Evolutionary conservation across 768 basidiomycete genomes (phyloP).

Genomic region (Arthromyces matolae): DNA sequence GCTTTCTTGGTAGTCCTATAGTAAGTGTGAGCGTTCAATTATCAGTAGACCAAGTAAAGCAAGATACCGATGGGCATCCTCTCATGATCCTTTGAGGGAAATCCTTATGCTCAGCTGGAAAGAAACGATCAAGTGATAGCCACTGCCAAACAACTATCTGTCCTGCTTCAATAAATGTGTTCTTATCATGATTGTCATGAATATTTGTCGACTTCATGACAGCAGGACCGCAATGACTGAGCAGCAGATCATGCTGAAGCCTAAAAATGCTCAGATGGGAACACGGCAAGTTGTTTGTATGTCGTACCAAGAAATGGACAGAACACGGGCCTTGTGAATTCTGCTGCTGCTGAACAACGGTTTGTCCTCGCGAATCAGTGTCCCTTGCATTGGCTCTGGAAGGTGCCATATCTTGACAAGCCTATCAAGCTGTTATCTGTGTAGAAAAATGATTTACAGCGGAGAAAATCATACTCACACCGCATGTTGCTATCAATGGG

Average conservation of each 20-base stretch:
- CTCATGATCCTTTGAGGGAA: slow-evolving; percentile 37
- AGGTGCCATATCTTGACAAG: slow-evolving; percentile 74
- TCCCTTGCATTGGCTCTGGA: slow-evolving; percentile 32
- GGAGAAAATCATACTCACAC: slow-evolving; percentile 42
- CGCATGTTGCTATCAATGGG: slow-evolving; percentile 74
- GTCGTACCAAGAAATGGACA: slow-evolving; percentile 59
- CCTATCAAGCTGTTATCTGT: slow-evolving; percentile 55
- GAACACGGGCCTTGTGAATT: slow-evolving; percentile 62
- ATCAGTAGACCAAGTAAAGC: not conserved
- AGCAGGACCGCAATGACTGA: slow-evolving; percentile 53
- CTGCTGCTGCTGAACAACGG: slow-evolving; percentile 67
- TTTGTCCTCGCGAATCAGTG: slow-evolving; percentile 62
- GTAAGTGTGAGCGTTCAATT: not conserved
- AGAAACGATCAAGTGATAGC: slow-evolving; percentile 63
- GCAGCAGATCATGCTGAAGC: slow-evolving; percentile 52
- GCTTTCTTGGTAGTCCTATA: slow-evolving; percentile 74
- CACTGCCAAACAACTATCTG: slow-evolving; percentile 63
- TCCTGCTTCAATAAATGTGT: slow-evolving; percentile 40
- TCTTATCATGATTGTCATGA: slow-evolving; percentile 21
- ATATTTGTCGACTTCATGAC: slow-evolving; percentile 36
- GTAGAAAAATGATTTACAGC: not conserved
- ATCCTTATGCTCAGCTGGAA: slow-evolving; percentile 41
- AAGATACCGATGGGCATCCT: slow-evolving; percentile 59
- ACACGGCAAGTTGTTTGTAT: not conserved
- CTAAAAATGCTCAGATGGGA: slow-evolving; percentile 32